A percentile compares a stretch with the other conserved stretches of the same genome.
These are phyloP conservation scores for Odontarrhena argentea DNA, from an alignment of 345 rosid species.

Conservation along the genomic window DNA sequence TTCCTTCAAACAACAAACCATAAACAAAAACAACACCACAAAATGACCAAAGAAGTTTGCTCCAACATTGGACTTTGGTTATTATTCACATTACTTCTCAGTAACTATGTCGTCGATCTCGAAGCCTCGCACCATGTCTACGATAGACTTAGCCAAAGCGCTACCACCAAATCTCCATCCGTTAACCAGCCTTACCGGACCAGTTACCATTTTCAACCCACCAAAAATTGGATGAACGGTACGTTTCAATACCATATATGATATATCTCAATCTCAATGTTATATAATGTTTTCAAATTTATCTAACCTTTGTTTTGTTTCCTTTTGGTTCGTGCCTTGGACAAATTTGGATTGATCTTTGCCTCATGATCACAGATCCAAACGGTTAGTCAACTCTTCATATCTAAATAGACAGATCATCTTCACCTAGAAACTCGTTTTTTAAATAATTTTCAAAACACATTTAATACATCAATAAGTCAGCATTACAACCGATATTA, in stretches of 20 bases:
- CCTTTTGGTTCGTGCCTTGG: slow-evolving; percentile 29
- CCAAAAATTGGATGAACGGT: slow-evolving; percentile 83
- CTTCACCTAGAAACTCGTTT: slow-evolving; percentile 18
- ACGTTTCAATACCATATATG: slow-evolving; percentile 1
- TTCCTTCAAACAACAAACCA: slow-evolving; percentile 7
- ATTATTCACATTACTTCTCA: slow-evolving; percentile 44
- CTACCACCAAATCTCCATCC: slow-evolving; percentile 33
- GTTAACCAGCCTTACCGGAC: slow-evolving; percentile 62
- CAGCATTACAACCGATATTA: slow-evolving; percentile 24
- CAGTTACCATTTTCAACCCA: slow-evolving; percentile 72
- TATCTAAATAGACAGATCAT: slow-evolving; percentile 36
- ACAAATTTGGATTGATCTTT: slow-evolving; percentile 25
- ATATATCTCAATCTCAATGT: background rate
- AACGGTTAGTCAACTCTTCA: slow-evolving; percentile 59
- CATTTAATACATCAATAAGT: slow-evolving; percentile 28
- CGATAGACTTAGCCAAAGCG: slow-evolving; percentile 32
- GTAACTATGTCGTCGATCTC: slow-evolving; percentile 46
- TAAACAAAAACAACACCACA: slow-evolving; percentile 15
- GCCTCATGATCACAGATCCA: slow-evolving; percentile 55
- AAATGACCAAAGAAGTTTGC: slow-evolving; percentile 37
- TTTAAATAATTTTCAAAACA: background rate
- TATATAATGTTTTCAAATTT: background rate
- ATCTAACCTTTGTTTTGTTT: slow-evolving; percentile 4
- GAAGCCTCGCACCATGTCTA: slow-evolving; percentile 58
- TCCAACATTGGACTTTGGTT: slow-evolving; percentile 37